Evolutionary conservation across 75 land plant species (phyloP), one percentile per base, ranked within the genome.

Genomic region (Pseudotsuga menziesii): DNA sequence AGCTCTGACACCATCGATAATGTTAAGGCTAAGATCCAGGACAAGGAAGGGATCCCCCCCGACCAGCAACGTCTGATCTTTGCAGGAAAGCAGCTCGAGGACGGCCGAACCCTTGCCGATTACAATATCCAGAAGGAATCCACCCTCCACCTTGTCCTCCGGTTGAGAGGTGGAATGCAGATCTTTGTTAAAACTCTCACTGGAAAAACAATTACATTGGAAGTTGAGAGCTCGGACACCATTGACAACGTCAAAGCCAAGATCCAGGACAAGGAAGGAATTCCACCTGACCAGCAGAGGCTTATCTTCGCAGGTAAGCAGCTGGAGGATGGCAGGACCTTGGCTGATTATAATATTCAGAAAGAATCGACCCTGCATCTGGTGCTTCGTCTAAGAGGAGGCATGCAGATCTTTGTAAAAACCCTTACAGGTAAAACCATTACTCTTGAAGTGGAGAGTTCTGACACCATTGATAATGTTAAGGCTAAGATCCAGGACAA

Each of bases 301-400:
- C 54, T 48, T 48, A 48, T 48, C 54, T 48, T 48, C 54, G 54
- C 54, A 9, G 54, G 54, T 48, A 57, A 55, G 13, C 72, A 58
- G 59, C 25, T 52, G 16, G 56, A 67, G 73, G 26, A 56, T 48
- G 64, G 64, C 70, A 61, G 27, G 56, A 63, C 69, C 29, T 48
- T 48, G 54, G 54, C 54, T 48, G 54, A 48, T 9, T 17, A 75
- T 15, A 36, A 75, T 16, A 52, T 75, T 55, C 58, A 55, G 20
- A 75, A 54, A 32, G 84, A 76, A 36, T 83, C 85, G 8, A 83
- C 79, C 17, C 78, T 83, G 29, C 85, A 83, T 71, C 44, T 83
- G 44, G 85, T 81, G 4, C 79, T 83, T 22, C 84, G 85, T 29
- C 60, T 83, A 20, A 64, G 85, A 32, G 84, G 75, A 81, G 76